Evolutionary conservation across 768 basidiomycete species (phyloP).

Genomic region (Pholiota microspora): DNA sequence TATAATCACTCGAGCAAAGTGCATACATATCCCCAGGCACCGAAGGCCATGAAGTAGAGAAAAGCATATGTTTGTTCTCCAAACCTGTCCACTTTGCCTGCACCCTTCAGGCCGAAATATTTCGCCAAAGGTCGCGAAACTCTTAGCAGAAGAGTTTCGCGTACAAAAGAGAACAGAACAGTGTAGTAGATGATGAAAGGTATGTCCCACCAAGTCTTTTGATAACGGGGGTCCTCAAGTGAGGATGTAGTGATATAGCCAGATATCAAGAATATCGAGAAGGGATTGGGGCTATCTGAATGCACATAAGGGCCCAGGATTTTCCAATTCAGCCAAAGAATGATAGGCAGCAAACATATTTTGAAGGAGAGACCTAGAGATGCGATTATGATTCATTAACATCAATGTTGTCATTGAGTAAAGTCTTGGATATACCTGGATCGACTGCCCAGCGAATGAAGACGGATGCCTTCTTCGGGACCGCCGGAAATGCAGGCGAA

Average conservation of each 20-base stretch:
- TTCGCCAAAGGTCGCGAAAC: slow-evolving; percentile 67
- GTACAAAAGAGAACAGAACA: slow-evolving; percentile 85
- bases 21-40: slow-evolving; percentile 78
- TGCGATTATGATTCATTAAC: too few relatives aligned
- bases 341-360: slow-evolving; percentile 56
- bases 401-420: neutral
- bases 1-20: neutral
- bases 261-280: slow-evolving; percentile 73
- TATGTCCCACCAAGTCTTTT: slow-evolving; percentile 74
- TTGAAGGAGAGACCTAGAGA: slow-evolving; percentile 61
- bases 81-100: slow-evolving; percentile 75
- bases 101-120: slow-evolving; percentile 65
- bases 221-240: slow-evolving; percentile 57
- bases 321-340: slow-evolving; percentile 68
- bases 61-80: slow-evolving; percentile 90
- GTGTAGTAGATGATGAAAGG: slow-evolving; percentile 81
- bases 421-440: slow-evolving; percentile 47
- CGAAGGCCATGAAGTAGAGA: slow-evolving; percentile 72
- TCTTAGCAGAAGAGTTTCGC: slow-evolving; percentile 69
- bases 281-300: slow-evolving; percentile 63
- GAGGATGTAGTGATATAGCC: slow-evolving; percentile 52
- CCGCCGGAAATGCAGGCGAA: slow-evolving; percentile 28
- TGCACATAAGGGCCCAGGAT: slow-evolving; percentile 43
- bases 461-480: slow-evolving; percentile 24
- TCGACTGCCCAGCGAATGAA: slow-evolving; percentile 73